Conservation (phyloP, 2,329 filamentous ascomycete genomes). For the Cladophialophora psammophila region DNA sequence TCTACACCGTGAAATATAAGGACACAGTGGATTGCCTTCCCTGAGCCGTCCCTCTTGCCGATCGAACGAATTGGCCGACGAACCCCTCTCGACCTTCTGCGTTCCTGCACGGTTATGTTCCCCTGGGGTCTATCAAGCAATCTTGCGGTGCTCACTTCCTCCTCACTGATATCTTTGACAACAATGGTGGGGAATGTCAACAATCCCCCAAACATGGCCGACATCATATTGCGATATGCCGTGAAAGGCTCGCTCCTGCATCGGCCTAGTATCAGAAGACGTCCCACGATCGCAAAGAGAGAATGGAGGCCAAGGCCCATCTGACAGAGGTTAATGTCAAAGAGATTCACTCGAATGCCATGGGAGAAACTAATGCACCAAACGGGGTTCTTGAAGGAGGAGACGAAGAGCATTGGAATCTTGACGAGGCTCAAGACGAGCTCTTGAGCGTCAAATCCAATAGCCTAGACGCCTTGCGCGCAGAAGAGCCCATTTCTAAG, state of each 20-base stretch:
- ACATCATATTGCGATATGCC: slow-evolving; percentile 1
- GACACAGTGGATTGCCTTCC: not conserved
- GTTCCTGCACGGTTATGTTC: not conserved
- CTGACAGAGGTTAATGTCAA: not conserved
- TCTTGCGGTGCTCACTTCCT: not conserved
- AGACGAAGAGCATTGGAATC: slow-evolving; percentile 25
- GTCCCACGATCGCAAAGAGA: slow-evolving; percentile 20
- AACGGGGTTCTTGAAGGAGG: not conserved
- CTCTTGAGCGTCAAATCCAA: slow-evolving; percentile 5
- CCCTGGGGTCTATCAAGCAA: not conserved
- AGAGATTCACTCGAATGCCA: not conserved
- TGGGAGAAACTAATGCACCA: not conserved
- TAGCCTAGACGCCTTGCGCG: not conserved
- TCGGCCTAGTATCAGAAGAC: slow-evolving; percentile 23
- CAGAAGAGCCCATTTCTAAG: slow-evolving; percentile 10
- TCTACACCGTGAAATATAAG: not conserved
- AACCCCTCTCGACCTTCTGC: not conserved
- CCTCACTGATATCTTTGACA: not conserved
- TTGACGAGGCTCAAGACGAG: slow-evolving; percentile 25
- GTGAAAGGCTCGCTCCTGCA: slow-evolving; percentile 24
- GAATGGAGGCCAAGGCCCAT: slow-evolving; percentile 13
- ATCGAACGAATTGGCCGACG: not conserved
- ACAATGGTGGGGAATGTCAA: too few relatives aligned
- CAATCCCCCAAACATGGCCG: slow-evolving; percentile 10
- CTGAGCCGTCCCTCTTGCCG: not conserved